Evolutionary conservation across 331 rosid genomes (phyloP), one percentile per base, ranked within the genome.

Genomic region (Pyrus hybrid): DNA sequence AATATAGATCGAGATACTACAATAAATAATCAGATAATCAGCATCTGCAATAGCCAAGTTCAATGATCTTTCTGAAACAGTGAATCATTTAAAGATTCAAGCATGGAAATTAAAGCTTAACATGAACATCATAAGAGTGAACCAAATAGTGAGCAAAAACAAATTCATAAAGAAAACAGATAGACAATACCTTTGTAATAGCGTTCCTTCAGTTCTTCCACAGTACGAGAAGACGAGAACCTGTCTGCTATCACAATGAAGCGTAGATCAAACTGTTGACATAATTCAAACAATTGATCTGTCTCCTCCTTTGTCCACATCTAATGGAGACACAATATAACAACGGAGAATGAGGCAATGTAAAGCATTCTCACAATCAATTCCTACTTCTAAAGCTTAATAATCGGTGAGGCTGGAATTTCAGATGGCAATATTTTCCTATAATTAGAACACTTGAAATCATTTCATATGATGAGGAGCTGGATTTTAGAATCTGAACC

Each of bases 301-400:
- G 98, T 95, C 93, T 89, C 99, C 82, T 95, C 93, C 89, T 86
- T 95, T 70, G 98, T 88, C 99, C 98, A 95, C 68, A 53, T 76
- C 99, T 95, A 76, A 70, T 3, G 17, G 70, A 63, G 71, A 79
- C 35, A 7, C 35, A 6, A 78, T 17, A 75, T 70, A 67, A 29
- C 7, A 30, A 29, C 25, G 49, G 8, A 58, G 32, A 45, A 56
- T 70, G 33, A 56, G 71, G 47, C 28, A 64, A 43, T 3, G 60
- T n/a, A 35, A 49, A 47, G 17, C 13, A 4, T 18, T 41, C 58
- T 71, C 65, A 60, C 60, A 23, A 65, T 57, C 11, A 23, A 25
- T 51, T n/a, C 21, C 57, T 51, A 51, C 57, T 17, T 51, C 18
- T 7, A 17, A 51, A 51, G 57, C 21, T 51, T 51, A 17, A 51